Evolutionary conservation across 2,329 filamentous ascomycete genomes (phyloP), one percentile per base, ranked within the genome.

Genomic region (Peltaster fructicola): DNA sequence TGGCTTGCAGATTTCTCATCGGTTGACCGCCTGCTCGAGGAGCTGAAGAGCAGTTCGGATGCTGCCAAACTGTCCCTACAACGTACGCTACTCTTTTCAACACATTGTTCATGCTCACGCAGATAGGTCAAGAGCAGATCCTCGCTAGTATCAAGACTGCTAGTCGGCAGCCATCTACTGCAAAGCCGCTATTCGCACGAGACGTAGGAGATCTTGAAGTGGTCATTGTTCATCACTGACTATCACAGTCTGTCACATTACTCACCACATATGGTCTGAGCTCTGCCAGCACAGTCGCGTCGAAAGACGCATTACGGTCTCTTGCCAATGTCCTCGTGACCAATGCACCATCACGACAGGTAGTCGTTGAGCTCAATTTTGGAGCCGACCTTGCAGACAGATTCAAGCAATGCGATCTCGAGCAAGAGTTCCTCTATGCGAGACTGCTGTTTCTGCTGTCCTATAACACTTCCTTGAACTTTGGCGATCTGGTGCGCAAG

Each of bases 351-450:
- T 73, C 74, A 20, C 67, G 79, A 24, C 73, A 85, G 45, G 62
- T 66, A 21, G 72, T 88, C 26, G 71, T 81, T 8, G 68, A 82
- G 40, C 54, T 79, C 12, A 73, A 66, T 6, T 74, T 68, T 42
- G 67, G 68, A 19, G 53, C 61, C 9, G 75, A 73, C 38, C 68
- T 74, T 10, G 81, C 79, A 30, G 61, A 67, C 28, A 69, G 65
- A 34, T 62, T 92, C 20, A 74, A 74, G 50, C 61, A 55, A 29
- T 74, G 81, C 33, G 73, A 61, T 38, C 62, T 66, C 27, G 82
- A 95, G 32, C 75, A 91, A 38, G 84, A 95, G 44, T 93, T 95
- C 48, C 60, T 95, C 2, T 54, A 65, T 31, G 74, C 74, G n/a
- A 67, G 81, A 25, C 68, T 90, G 20, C 31, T 90, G 9, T 84